Evolutionary conservation across 2,329 filamentous ascomycete genomes (phyloP).

Genomic region (Pseudovirgaria hyperparasitica): DNA sequence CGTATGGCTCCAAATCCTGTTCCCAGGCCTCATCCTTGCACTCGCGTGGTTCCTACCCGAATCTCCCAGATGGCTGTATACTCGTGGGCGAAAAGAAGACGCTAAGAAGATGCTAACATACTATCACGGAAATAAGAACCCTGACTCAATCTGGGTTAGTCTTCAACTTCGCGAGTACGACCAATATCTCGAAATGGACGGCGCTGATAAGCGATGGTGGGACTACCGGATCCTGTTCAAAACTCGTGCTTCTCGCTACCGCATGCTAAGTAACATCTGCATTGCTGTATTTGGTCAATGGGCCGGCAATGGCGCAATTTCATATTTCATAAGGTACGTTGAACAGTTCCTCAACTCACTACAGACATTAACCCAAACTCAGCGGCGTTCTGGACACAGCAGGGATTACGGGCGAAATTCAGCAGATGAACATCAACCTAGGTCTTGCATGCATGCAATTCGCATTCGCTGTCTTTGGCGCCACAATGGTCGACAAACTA

Average conservation of each 20-base stretch:
- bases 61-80: constrained; percentile 46
- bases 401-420: constrained; percentile 18
- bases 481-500: constrained; percentile 19
- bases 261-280: constrained; percentile 14
- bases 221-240: constrained; percentile 5
- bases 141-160: constrained; percentile 13
- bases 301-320: constrained; percentile 16
- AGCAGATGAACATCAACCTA: constrained; percentile 24
- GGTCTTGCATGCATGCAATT: constrained; percentile 22
- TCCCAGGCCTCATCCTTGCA: constrained; percentile 27
- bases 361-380: too few species aligned
- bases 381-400: constrained; percentile 20
- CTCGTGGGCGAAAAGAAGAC: constrained; percentile 38
- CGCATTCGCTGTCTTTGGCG: constrained; percentile 20
- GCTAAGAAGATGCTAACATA: constrained; percentile 42
- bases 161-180: constrained; percentile 22
- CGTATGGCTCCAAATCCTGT: constrained; percentile 15
- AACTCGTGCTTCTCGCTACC: constrained; percentile 2
- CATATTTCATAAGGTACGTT: too few species aligned
- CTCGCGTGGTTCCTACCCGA: constrained; percentile 42
- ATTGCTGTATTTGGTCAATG: constrained; percentile 21
- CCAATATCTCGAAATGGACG: constrained; percentile 4
- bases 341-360: too few species aligned
- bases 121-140: constrained; percentile 37
- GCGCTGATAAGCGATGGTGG: constrained; percentile 5